A percentile compares a stretch with the other conserved stretches of the same genome.
Evolutionary conservation across 306 rosid species (phyloP).

Genomic region (Pterocarpus macrocarpus): DNA sequence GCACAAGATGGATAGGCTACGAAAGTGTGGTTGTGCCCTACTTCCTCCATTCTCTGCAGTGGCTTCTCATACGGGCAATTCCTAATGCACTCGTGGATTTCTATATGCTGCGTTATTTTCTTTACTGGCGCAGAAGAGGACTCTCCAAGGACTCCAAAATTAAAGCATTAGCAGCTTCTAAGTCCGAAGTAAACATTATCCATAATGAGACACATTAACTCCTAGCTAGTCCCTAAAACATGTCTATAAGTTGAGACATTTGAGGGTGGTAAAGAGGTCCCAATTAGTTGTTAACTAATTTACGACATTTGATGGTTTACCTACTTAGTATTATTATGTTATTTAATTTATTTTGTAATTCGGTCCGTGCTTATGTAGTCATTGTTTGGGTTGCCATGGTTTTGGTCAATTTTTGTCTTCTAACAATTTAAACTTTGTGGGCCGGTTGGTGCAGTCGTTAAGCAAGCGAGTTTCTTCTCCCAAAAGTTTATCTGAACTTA

Average conservation of each 20-base stretch:
- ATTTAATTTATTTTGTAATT: too few relatives aligned
- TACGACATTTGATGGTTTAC: background rate
- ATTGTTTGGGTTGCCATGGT: too few relatives aligned
- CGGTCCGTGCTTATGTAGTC: too few relatives aligned
- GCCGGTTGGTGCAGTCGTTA: too few relatives aligned
- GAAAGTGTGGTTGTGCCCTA: conserved; percentile 69
- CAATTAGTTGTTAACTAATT: too few relatives aligned
- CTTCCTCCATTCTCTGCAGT: conserved; percentile 63
- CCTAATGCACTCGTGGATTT: conserved; percentile 46
- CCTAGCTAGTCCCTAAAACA: too few relatives aligned
- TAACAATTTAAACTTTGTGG: too few relatives aligned
- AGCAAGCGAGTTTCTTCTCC: too few relatives aligned
- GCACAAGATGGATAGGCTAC: conserved; percentile 54
- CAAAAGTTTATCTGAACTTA: too few relatives aligned
- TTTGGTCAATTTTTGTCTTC: too few relatives aligned
- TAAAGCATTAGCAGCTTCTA: conserved; percentile 14
- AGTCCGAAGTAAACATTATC: background rate
- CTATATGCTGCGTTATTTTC: conserved; percentile 35
- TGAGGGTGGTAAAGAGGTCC: background rate
- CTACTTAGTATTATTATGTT: background rate
- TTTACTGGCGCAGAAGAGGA: conserved; percentile 38
- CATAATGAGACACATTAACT: too few relatives aligned
- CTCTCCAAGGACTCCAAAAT: conserved; percentile 36
- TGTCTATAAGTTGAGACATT: too few relatives aligned
- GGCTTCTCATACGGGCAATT: conserved; percentile 46